Conservation (phyloP, 1,284 basidiomycete genomes). For the Amanita bisporigera region DNA sequence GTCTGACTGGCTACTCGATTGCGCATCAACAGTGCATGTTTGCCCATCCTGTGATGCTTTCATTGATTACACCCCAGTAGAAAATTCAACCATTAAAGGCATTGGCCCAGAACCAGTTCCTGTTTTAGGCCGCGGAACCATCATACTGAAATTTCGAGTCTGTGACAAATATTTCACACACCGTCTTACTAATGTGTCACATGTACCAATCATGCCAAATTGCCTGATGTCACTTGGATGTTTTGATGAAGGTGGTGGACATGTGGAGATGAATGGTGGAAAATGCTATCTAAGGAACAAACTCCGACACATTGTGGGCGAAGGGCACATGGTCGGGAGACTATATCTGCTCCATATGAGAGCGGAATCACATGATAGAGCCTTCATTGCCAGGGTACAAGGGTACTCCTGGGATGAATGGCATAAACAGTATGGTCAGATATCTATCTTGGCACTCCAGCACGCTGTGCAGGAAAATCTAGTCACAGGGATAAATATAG, state of each 20-base stretch:
- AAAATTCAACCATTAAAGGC: neutral
- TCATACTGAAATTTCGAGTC: conserved; percentile 10
- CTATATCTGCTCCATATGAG: conserved; percentile 25
- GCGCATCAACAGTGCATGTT: neutral
- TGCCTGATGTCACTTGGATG: conserved; percentile 27
- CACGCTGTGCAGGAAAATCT: conserved; percentile 15
- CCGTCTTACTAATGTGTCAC: conserved; percentile 10
- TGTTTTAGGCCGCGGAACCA: conserved; percentile 10
- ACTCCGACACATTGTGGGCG: neutral
- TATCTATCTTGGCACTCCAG: conserved; percentile 21
- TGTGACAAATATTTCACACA: conserved; percentile 11
- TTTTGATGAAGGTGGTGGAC: conserved; percentile 22
- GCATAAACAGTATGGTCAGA: conserved; percentile 28
- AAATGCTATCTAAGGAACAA: neutral
- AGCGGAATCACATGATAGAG: conserved; percentile 16
- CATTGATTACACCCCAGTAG: neutral
- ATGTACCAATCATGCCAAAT: conserved; percentile 23
- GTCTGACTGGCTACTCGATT: conserved; percentile 2
- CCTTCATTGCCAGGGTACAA: conserved; percentile 14
- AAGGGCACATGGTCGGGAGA: neutral
- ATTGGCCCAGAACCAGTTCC: neutral
- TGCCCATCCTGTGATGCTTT: neutral
- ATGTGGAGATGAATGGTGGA: conserved; percentile 12
- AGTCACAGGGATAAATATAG: conserved; percentile 25
- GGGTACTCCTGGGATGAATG: conserved; percentile 27